Evolutionary conservation across 179 eudicot genomes (phyloP), one percentile per base, ranked within the genome.

Genomic region (Beta lomatogona): DNA sequence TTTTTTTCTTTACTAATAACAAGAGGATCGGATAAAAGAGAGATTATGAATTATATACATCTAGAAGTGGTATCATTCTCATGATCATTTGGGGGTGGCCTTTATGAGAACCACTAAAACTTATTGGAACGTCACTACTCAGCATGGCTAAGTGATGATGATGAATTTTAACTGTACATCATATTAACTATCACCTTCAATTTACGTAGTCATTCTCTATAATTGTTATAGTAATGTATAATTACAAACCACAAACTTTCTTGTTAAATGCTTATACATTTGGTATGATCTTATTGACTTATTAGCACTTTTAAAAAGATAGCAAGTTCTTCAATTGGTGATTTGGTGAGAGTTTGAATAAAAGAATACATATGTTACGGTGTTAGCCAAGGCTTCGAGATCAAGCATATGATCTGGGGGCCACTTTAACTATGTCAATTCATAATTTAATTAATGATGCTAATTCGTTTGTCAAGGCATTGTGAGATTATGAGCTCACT

Each of bases 41-140:
- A 16, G 58, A 13, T 4, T 18, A 50, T 13, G 25, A 45, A 44
- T 19, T 13, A 46, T 14, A 72, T 9, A 54, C 76, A 72, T 50
- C 79, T 64, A 9, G 25, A 59, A 76, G 67, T 2, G 6, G 15
- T 59, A 18, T 58, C 11, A 28, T 60, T 25, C 6, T 44, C 18
- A 53, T 28, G 53, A 41, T 54, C 61, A 73, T 58, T 31, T 75
- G 46, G 52, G 5, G 19, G 19, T 55, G 13, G 58, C 69, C 25
- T 44, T 21, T 59, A 77, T 77, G 80, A 64, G 46, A 77, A n/a
- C 79, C 79, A 45, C 79, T 71, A 77, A 77, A 76, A 50, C 57
- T 63, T 63, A 52, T 25, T 15, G 25, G 28, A 63, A 63, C 67
- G 67, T 63, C 36, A 63, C 36, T 61, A 61, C 10, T 12, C 19